Conservation (phyloP, 2,329 filamentous ascomycete genomes). For the Fusarium sp. region DNA sequence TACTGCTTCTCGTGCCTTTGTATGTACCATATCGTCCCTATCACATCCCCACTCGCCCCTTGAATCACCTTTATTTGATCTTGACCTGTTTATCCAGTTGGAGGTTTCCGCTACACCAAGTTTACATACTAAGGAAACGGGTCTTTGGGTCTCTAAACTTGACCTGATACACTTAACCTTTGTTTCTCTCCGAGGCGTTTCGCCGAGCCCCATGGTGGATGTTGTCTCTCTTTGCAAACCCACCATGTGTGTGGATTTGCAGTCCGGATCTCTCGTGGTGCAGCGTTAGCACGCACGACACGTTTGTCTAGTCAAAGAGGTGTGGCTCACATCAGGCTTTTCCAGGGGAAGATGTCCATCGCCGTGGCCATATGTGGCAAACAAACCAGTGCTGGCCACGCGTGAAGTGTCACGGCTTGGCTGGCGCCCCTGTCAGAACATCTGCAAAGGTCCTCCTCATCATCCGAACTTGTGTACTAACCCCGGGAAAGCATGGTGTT, state of each 20-base stretch:
- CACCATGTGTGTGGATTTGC: slow-evolving; percentile 23
- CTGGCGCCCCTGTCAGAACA: slow-evolving; percentile 33
- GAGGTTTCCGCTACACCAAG: slow-evolving; percentile 1
- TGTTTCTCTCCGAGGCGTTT: slow-evolving; percentile 22
- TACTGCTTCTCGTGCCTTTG: slow-evolving; percentile 7
- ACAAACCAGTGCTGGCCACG: slow-evolving; percentile 24
- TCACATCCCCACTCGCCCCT: slow-evolving; percentile 42
- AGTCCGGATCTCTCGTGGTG: slow-evolving; percentile 19
- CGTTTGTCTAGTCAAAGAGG: slow-evolving; percentile 17
- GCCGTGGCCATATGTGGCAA: slow-evolving; percentile 23
- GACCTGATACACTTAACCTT: slow-evolving; percentile 29
- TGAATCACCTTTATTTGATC: slow-evolving; percentile 33
- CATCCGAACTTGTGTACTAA: slow-evolving; percentile 36
- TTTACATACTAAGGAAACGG: slow-evolving; percentile 14
- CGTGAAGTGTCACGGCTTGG: slow-evolving; percentile 22
- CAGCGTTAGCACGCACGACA: slow-evolving; percentile 28
- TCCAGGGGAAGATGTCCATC: slow-evolving; percentile 5
- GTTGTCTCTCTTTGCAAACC: slow-evolving; percentile 9
- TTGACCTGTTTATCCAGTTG: slow-evolving; percentile 9
- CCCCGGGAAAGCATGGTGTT: slow-evolving; percentile 36
- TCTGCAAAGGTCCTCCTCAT: slow-evolving; percentile 42
- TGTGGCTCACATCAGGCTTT: slow-evolving; percentile 23
- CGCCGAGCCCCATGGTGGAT: slow-evolving; percentile 22
- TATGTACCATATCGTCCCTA: slow-evolving; percentile 18
- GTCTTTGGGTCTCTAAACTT: slow-evolving; percentile 12